A percentile compares a stretch with the other conserved stretches of the same genome.
phyloP scores from a whole-genome alignment of 495 filamentous ascomycete genomes.

The Xanthoparmelia taractica region DNA sequence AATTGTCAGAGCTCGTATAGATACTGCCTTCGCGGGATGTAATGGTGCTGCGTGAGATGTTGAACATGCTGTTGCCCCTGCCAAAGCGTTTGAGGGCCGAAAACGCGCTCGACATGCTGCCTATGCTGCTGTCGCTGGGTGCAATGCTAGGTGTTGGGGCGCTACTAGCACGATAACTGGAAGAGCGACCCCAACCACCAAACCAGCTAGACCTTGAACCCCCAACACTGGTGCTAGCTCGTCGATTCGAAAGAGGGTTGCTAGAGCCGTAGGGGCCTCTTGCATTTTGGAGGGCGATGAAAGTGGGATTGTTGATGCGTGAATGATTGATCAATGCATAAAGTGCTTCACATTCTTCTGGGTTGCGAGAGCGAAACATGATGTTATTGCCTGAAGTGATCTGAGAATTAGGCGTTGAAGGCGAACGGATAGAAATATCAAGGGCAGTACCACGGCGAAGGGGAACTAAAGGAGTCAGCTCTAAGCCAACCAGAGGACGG shows the following conservation, averaged over 20 bases:
- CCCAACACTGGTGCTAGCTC: slow-evolving; percentile 25
- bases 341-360: slow-evolving; percentile 68
- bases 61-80: slow-evolving; percentile 59
- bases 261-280: slow-evolving; percentile 36
- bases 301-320: slow-evolving; percentile 80
- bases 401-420: slow-evolving; percentile 61
- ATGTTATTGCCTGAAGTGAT: slow-evolving; percentile 66
- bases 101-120: slow-evolving; percentile 55
- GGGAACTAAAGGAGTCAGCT: slow-evolving; percentile 81
- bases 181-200: slow-evolving; percentile 28
- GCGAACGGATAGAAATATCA: slow-evolving; percentile 87
- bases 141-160: slow-evolving; percentile 45
- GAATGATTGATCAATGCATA: slow-evolving; percentile 78
- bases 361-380: slow-evolving; percentile 77
- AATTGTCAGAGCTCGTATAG: slow-evolving; percentile 47
- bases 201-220: slow-evolving; percentile 25
- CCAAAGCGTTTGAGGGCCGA: slow-evolving; percentile 69
- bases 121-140: slow-evolving; percentile 49
- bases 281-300: slow-evolving; percentile 72
- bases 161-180: slow-evolving; percentile 52
- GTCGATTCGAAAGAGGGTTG: slow-evolving; percentile 35
- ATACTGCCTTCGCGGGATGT: slow-evolving; percentile 50
- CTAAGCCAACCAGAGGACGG: slow-evolving; percentile 64
- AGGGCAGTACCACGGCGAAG: slow-evolving; percentile 82
- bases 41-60: slow-evolving; percentile 61